phyloP scores from a whole-genome alignment of 306 rosid genomes.

The Sesbania bispinosa region DNA sequence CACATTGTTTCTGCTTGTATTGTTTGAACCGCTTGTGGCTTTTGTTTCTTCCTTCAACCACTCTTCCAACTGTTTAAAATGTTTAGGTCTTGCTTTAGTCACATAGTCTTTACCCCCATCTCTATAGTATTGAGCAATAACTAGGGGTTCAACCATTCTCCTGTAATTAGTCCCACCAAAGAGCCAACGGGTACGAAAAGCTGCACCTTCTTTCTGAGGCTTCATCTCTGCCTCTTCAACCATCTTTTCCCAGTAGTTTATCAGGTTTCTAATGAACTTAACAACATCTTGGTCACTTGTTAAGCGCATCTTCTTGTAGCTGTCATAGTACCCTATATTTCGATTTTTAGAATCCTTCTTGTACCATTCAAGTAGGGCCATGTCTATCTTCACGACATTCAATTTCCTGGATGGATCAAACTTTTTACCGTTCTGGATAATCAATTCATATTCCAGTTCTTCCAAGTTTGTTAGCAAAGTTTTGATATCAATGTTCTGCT shows the following conservation, averaged over 20 bases:
- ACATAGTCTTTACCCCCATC: slow-evolving; percentile 9
- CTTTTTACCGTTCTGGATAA: background rate
- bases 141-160: slow-evolving; percentile 68
- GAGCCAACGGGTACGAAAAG: slow-evolving; percentile 39
- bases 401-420: slow-evolving; percentile 31
- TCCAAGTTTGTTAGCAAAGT: slow-evolving; percentile 1
- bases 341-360: slow-evolving; percentile 26
- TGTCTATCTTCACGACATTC: slow-evolving; percentile 31
- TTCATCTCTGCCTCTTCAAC: slow-evolving; percentile 44
- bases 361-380: slow-evolving; percentile 72
- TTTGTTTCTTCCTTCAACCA: slow-evolving; percentile 24
- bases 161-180: slow-evolving; percentile 44
- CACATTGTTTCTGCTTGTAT: slow-evolving; percentile 16
- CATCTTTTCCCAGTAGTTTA: slow-evolving; percentile 42
- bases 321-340: slow-evolving; percentile 54
- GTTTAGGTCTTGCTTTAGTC: slow-evolving; percentile 27
- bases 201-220: slow-evolving; percentile 44
- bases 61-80: slow-evolving; percentile 38
- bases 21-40: background rate
- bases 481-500: background rate
- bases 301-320: slow-evolving; percentile 17
- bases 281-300: slow-evolving; percentile 6
- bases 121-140: slow-evolving; percentile 48
- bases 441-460: background rate
- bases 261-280: slow-evolving; percentile 26